These are phyloP conservation scores for Stylonectria norvegica DNA, from an alignment of 2,329 filamentous ascomycete species.

Conservation along the genomic window DNA sequence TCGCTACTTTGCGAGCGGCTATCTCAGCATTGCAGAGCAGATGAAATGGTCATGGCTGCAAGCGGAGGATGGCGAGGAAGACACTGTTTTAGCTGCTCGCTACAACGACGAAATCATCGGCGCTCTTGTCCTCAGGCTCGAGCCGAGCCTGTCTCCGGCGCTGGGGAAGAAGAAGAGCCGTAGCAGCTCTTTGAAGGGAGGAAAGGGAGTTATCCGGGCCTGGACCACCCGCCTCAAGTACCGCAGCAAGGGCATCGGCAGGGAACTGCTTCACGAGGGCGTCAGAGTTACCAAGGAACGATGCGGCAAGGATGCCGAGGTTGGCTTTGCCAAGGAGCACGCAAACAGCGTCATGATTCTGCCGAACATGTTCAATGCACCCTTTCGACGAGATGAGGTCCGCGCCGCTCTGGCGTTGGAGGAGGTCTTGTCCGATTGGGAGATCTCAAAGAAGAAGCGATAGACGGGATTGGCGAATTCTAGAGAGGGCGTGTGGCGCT, in stretches of 20 bases:
- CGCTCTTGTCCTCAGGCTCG: conserved; percentile 64
- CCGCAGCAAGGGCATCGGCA: conserved; percentile 68
- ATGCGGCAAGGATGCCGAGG: conserved; percentile 63
- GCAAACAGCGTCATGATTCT: conserved; percentile 67
- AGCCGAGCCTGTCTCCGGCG: conserved; percentile 36
- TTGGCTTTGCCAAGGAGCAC: conserved; percentile 74
- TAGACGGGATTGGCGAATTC: conserved; percentile 25
- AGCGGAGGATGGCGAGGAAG: conserved; percentile 42
- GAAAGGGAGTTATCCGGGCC: conserved; percentile 69
- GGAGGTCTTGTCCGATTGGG: conserved; percentile 48
- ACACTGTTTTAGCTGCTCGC: conserved; percentile 62
- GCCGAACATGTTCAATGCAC: conserved; percentile 59
- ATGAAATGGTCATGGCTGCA: conserved; percentile 61
- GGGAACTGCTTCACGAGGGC: conserved; percentile 68
- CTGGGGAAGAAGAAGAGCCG: conserved; percentile 37
- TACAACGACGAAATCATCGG: conserved; percentile 69
- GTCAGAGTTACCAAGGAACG: conserved; percentile 64
- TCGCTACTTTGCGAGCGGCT: conserved; percentile 57
- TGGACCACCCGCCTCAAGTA: conserved; percentile 76
- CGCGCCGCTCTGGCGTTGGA: conserved; percentile 54
- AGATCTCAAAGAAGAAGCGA: conserved; percentile 45
- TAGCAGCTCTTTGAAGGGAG: conserved; percentile 47
- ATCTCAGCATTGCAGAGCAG: conserved; percentile 60
- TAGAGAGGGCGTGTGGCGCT: conserved; percentile 19
- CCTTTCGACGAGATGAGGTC: conserved; percentile 57